Conservation (phyloP, 192 early-diverging fungal genomes). For the Anaeromyces robustus region DNA sequence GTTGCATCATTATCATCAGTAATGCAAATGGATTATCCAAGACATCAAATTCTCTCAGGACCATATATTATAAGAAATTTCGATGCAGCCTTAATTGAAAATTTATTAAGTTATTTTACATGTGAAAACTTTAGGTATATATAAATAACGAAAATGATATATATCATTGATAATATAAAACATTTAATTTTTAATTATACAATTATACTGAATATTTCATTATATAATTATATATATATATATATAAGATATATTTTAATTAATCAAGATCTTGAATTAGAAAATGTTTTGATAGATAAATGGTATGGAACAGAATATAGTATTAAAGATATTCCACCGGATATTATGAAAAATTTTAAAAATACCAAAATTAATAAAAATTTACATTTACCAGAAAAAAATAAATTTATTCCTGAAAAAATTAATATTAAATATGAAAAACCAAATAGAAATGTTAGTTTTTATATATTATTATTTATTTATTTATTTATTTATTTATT, state of each 20-base stretch:
- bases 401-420: conserved; percentile 75
- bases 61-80: neutral
- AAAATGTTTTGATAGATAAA: conserved; percentile 34
- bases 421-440: conserved; percentile 43
- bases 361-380: conserved; percentile 26
- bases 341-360: conserved; percentile 25
- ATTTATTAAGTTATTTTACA: neutral
- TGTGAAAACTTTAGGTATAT: neutral
- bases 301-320: conserved; percentile 75
- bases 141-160: neutral
- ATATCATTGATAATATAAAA: too few species aligned
- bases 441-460: neutral
- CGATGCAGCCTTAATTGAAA: neutral
- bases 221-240: too few species aligned
- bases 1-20: neutral
- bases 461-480: too few species aligned
- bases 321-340: conserved; percentile 31
- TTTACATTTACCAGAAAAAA: conserved; percentile 49
- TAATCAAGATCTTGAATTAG: conserved; percentile 18
- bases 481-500: too few species aligned
- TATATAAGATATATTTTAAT: conserved; percentile 1
- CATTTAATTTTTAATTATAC: too few species aligned
- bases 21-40: conserved; percentile 7
- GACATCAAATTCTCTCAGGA: conserved; percentile 10
- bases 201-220: too few species aligned